Evolutionary conservation across 2,329 filamentous ascomycete genomes (phyloP).

Genomic region (Fusarium pseudonygamai): DNA sequence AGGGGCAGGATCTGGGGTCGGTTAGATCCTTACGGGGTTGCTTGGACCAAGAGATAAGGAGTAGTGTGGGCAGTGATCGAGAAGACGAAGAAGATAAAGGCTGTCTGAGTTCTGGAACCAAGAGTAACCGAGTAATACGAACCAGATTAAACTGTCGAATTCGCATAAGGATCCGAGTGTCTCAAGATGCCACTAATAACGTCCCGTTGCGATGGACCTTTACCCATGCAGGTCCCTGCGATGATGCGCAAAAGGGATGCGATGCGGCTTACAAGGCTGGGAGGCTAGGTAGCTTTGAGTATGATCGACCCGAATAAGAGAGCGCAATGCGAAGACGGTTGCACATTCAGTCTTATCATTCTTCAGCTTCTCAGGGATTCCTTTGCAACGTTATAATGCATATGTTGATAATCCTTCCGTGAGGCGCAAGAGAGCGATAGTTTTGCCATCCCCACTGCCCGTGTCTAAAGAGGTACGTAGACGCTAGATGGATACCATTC

Average conservation of each 20-base stretch:
- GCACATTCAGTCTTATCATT: neutral
- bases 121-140: neutral
- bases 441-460: neutral
- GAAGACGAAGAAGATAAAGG: neutral
- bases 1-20: slow-evolving; percentile 11
- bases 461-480: neutral
- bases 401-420: neutral
- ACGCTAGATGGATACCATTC: neutral
- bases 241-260: slow-evolving; percentile 4
- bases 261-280: slow-evolving; percentile 18
- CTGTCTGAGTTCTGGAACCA: neutral
- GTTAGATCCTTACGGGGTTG: slow-evolving; percentile 10
- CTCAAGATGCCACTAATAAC: slow-evolving; percentile 18
- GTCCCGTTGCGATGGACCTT: slow-evolving; percentile 11
- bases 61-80: neutral
- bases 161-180: neutral
- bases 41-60: slow-evolving; percentile 1
- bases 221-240: neutral
- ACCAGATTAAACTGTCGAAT: neutral
- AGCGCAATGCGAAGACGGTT: slow-evolving; percentile 4
- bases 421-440: neutral
- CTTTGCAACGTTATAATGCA: neutral
- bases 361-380: slow-evolving; percentile 15
- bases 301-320: slow-evolving; percentile 31
- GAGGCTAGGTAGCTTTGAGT: slow-evolving; percentile 6